Evolutionary conservation across 2,329 filamentous ascomycete genomes (phyloP).

Genomic region (Ceratocystis variospora): DNA sequence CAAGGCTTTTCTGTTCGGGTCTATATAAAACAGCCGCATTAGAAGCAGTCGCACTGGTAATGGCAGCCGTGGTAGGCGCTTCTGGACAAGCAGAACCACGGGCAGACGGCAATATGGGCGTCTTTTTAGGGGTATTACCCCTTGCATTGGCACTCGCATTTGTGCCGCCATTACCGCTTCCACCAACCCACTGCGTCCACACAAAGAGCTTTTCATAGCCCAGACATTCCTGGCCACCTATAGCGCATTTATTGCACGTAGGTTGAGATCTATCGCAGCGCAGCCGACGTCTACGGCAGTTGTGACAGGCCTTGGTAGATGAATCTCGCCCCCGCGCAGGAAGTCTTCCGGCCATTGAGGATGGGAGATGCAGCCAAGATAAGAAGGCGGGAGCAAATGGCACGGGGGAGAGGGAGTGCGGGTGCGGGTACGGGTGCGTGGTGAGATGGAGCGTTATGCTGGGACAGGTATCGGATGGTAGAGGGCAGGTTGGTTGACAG

Average conservation of each 20-base stretch:
- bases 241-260: conserved; percentile 44
- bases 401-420: not conserved
- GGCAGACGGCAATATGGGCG: not conserved
- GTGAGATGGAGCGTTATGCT: too few relatives aligned
- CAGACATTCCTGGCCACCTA: conserved; percentile 43
- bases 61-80: not conserved
- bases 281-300: conserved; percentile 46
- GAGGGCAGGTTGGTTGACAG: not conserved
- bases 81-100: not conserved
- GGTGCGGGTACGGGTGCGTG: too few relatives aligned
- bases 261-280: conserved; percentile 49
- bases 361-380: too few relatives aligned
- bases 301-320: conserved; percentile 40
- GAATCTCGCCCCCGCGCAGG: conserved; percentile 12
- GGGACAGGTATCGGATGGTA: not conserved
- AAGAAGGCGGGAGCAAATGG: too few relatives aligned
- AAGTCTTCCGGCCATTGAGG: conserved; percentile 2
- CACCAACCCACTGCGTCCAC: conserved; percentile 34
- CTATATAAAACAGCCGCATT: not conserved
- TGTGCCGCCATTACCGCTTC: not conserved
- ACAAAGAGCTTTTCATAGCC: conserved; percentile 48
- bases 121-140: not conserved
- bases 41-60: not conserved
- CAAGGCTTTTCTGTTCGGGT: not conserved
- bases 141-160: not conserved